Evolutionary conservation across 305 asterid genomes (phyloP).

Genomic region (Fraxinus dipetala): DNA sequence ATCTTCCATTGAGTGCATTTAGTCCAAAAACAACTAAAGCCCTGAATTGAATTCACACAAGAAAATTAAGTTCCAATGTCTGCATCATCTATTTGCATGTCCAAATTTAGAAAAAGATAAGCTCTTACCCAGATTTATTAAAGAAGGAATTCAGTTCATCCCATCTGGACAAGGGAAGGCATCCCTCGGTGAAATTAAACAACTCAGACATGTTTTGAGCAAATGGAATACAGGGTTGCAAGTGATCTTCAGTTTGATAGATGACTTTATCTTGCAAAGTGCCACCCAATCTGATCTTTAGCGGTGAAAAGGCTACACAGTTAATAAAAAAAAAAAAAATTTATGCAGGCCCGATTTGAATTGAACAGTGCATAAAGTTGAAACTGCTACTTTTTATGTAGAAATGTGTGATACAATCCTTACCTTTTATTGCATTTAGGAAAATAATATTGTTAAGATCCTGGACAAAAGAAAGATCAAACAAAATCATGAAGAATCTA

Average conservation of each 20-base stretch:
- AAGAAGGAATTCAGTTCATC: slow-evolving; percentile 58
- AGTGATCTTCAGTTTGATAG: slow-evolving; percentile 42
- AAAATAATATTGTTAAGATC: slow-evolving; percentile 48
- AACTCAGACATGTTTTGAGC: slow-evolving; percentile 29
- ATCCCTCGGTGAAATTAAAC: slow-evolving; percentile 45
- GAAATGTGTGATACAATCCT: neutral
- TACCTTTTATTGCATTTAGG: slow-evolving; percentile 58
- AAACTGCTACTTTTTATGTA: neutral
- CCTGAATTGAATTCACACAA: slow-evolving; percentile 28
- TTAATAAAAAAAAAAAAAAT: neutral
- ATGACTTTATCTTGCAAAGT: slow-evolving; percentile 60
- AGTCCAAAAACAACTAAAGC: slow-evolving; percentile 49
- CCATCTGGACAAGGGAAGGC: slow-evolving; percentile 66
- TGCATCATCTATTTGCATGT: neutral
- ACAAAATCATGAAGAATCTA: neutral
- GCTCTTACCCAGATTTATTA: slow-evolving; percentile 45
- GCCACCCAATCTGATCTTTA: slow-evolving; percentile 65
- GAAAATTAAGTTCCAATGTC: neutral
- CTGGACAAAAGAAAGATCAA: slow-evolving; percentile 35
- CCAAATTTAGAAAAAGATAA: neutral
- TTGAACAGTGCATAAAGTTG: neutral
- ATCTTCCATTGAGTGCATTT: slow-evolving; percentile 53
- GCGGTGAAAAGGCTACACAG: slow-evolving; percentile 55
- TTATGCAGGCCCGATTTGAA: neutral
- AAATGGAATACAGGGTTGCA: slow-evolving; percentile 43